Base-by-base conservation (phyloP, 2,329 filamentous ascomycete species). In the Colletotrichum navitas region DNA sequence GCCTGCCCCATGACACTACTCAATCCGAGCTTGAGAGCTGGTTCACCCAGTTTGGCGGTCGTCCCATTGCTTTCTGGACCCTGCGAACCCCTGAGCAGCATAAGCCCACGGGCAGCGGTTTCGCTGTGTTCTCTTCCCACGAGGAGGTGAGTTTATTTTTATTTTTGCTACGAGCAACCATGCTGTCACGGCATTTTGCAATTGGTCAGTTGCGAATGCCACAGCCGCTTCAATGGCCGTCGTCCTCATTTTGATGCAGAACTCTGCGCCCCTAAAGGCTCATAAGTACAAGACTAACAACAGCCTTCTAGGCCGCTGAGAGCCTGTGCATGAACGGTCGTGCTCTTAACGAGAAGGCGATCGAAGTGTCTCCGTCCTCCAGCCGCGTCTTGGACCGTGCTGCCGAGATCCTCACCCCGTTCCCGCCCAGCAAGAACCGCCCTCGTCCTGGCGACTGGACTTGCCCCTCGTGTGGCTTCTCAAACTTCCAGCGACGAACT, bases 271-370 rank as follows among this genome's bases (percentile, higher is more conserved):
- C 21, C 18, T 14, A 2, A 11, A 43, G 3, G 8, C 12, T n/a
- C 26, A 6, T 1, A 26, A 26, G 32, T 26, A 18, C 8, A 47
- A 14, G 8, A 36, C 52, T 59, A 49, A 71, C 39, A 49, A 71
- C 39, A 21, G 26, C 3, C 10, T 24, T n/a, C 5, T 76, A 97
- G 95, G 96, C 96, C 77, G 96, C 96, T 61, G 96, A 99, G 82
- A 97, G 94, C 82, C 89, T 99, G 71, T 98, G 96, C 86, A 99
- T 99, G 96, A 99, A 99, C 79, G 96, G 96, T 66, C 94, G 96
- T 78, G 96, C 96, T 64, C 88, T 99, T 72, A 99, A 98, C 79
- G 96, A 99, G 83, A 98, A 98, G 86, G 96, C 96, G 75, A 98
- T 99, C 79, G 96, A 99, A 83, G 96, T 99, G 71, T 98, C 96